A percentile compares a stretch with the other conserved stretches of the same genome.
These are phyloP conservation scores for Wickerhamomyces alni DNA, from an alignment of 805 yeast genomes.

Conservation along the genomic window DNA sequence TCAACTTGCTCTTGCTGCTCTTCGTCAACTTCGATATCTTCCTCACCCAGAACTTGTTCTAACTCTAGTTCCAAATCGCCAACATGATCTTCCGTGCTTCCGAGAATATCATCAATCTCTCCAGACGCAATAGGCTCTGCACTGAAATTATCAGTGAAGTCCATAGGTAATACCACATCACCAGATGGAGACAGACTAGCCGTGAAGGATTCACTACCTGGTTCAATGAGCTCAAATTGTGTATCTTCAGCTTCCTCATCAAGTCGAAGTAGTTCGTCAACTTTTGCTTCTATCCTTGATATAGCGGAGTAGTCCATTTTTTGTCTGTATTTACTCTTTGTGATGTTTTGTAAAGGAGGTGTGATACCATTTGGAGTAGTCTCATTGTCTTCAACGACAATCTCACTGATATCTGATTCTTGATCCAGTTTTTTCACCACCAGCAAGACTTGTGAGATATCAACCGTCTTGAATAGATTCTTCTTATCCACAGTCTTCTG, in stretches of 20 bases:
- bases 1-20: background rate
- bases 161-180: background rate
- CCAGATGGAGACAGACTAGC: background rate
- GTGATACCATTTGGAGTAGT: slow-evolving; percentile 62
- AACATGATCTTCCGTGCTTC: slow-evolving; percentile 16
- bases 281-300: slow-evolving; percentile 72
- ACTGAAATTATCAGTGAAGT: background rate
- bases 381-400: slow-evolving; percentile 32
- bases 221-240: slow-evolving; percentile 67
- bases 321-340: slow-evolving; percentile 64
- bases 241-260: slow-evolving; percentile 85
- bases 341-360: slow-evolving; percentile 69
- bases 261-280: slow-evolving; percentile 63
- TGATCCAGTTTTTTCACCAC: slow-evolving; percentile 51
- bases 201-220: slow-evolving; percentile 28
- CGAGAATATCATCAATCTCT: slow-evolving; percentile 5
- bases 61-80: slow-evolving; percentile 51
- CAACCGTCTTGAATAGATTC: slow-evolving; percentile 81
- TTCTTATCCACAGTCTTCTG: slow-evolving; percentile 87
- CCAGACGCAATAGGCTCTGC: background rate
- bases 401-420: slow-evolving; percentile 41
- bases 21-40: slow-evolving; percentile 17
- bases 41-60: slow-evolving; percentile 43
- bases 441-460: slow-evolving; percentile 77
- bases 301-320: slow-evolving; percentile 65